Base-by-base conservation (phyloP, 78 protist genomes). In the Goniomonas avonlea region DNA sequence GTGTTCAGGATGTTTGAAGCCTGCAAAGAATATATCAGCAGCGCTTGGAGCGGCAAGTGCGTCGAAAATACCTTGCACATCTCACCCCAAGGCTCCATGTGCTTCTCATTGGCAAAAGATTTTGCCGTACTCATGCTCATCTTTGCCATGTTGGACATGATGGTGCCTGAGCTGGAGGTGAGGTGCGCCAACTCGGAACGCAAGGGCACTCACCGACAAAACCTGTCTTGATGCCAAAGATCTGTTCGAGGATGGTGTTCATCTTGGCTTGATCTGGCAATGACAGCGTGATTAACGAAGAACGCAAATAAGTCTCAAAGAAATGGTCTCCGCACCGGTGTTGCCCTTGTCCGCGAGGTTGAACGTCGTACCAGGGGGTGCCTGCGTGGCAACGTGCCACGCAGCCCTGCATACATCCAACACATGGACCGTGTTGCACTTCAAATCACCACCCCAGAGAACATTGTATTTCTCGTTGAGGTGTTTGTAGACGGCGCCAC, bases 371-470 rank as follows among this genome's bases (percentile, higher is more conserved):
- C 68, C 55, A 7, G 39, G 69, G 32, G 20, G 25, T 23, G 90
- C 94, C 3, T 56, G 27, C 37, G 37, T 55, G 63, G 77, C 5
- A 32, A 90, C 35, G 53, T 73, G 78, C 91, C 90, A 88, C 48
- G 89, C 41, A 9, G 96, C 97, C 8, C 80, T 55, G 68, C 76
- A 77, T 7, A 94, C 98, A 82, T 95, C 98, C 4, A 5, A 17
- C 20, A 94, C 96, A 27, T 95, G 98, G 31, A 95, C 96, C 9
- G 98, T 95, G 87, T 93, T 86, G 60, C 89, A 59, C 34, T 73
- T 50, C 41, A 95, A 86, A 40, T 91, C 94, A 70, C 25, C 81
- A 23, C 48, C 32, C 94, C 94, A 93, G 23, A 94, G 84, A 66
- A 95, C 70, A 80, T 94, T 77, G 97, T 94, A 94, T 71, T 73